These are phyloP conservation scores for Aureobasidium vineae DNA, from an alignment of 2,329 filamentous ascomycete species.

Conservation along the genomic window DNA sequence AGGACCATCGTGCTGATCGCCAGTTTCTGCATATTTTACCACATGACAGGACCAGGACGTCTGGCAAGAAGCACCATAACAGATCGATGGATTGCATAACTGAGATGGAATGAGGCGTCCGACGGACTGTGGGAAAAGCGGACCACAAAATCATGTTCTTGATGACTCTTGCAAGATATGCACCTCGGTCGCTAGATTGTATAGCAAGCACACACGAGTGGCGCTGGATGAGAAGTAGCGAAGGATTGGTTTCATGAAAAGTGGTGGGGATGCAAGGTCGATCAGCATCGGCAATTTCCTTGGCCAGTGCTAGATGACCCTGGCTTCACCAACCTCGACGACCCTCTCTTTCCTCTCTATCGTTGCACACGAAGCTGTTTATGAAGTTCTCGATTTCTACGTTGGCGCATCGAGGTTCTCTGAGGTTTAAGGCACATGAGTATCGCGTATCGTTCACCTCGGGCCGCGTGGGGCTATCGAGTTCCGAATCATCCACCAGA, in stretches of 20 bases:
- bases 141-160: background rate
- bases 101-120: background rate
- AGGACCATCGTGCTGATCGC: background rate
- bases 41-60: background rate
- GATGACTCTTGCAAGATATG: background rate
- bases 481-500: background rate
- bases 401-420: background rate
- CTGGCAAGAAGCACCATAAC: background rate
- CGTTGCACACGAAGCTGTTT: background rate
- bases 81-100: background rate
- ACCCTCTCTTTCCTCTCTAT: background rate
- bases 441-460: background rate
- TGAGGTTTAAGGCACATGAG: no score
- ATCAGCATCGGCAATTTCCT: constrained; percentile 9
- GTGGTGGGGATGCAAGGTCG: constrained; percentile 3
- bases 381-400: background rate
- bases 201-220: background rate
- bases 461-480: background rate
- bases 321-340: background rate
- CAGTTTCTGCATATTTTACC: background rate
- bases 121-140: background rate
- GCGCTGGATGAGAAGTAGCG: background rate
- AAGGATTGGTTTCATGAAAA: constrained; percentile 11
- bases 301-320: background rate
- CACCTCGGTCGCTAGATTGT: background rate